Conservation (phyloP, 257 asterid species). For the Anisodus tanguticus region DNA sequence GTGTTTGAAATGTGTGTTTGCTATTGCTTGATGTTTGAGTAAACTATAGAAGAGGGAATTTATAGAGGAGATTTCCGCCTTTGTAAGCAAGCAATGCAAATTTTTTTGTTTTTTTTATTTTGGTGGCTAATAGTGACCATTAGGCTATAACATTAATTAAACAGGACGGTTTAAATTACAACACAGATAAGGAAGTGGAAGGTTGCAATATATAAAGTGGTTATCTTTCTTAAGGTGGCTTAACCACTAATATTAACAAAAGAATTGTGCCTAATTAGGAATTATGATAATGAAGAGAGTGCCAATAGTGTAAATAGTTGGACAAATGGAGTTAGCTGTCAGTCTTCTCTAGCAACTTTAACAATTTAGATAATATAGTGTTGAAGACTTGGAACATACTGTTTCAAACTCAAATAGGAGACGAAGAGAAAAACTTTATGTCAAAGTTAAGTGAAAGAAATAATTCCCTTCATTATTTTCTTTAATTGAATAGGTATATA, state of each 20-base stretch:
- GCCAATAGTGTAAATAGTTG: background rate
- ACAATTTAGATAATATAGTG: background rate
- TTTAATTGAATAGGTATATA: too few species aligned
- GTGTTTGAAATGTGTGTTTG: background rate
- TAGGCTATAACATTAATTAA: background rate
- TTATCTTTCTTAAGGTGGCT: slow-evolving; percentile 39
- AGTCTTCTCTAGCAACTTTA: slow-evolving; percentile 28
- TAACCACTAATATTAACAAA: slow-evolving; percentile 39
- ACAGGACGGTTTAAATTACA: slow-evolving; percentile 19
- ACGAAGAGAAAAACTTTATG: too few species aligned
- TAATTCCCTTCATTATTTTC: too few species aligned
- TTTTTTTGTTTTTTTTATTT: background rate
- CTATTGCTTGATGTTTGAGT: slow-evolving; percentile 20
- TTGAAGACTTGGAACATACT: too few species aligned
- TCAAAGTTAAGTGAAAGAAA: too few species aligned
- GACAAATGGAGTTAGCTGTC: slow-evolving; percentile 39
- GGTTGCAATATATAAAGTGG: slow-evolving; percentile 38
- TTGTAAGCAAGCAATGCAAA: slow-evolving; percentile 17
- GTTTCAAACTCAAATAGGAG: too few species aligned
- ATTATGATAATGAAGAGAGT: background rate
- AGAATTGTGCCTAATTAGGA: background rate
- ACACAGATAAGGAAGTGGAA: slow-evolving; percentile 17
- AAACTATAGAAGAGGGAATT: slow-evolving; percentile 29
- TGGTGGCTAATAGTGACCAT: background rate
- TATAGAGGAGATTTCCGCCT: slow-evolving; percentile 37